A percentile compares a stretch with the other conserved stretches of the same genome.
Conservation (phyloP, 2,329 filamentous ascomycete genomes). For the Microcyclospora tardicrescens region DNA sequence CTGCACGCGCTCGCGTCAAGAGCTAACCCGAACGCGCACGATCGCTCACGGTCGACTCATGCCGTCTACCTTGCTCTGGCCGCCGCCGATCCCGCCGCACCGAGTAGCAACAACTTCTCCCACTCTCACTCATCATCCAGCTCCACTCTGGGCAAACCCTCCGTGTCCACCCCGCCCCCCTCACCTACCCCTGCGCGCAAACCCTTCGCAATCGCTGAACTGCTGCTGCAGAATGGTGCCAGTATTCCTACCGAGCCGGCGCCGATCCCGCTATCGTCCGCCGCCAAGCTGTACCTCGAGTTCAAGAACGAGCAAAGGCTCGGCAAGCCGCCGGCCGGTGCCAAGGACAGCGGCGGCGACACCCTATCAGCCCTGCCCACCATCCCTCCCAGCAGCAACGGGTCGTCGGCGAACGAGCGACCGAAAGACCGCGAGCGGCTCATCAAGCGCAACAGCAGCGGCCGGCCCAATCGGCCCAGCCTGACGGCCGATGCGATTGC, state of each 20-base stretch:
- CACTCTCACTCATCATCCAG: constrained; percentile 27
- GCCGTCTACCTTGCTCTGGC: constrained; percentile 82
- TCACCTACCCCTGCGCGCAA: constrained; percentile 31
- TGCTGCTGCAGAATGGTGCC: constrained; percentile 86
- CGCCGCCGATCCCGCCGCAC: constrained; percentile 78
- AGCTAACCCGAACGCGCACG: constrained; percentile 75
- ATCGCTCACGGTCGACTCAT: constrained; percentile 79
- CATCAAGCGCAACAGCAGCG: constrained; percentile 14
- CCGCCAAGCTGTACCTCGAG: constrained; percentile 73
- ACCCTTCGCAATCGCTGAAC: constrained; percentile 76
- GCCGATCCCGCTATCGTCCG: constrained; percentile 69
- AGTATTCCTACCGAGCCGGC: constrained; percentile 66
- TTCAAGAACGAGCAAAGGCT: constrained; percentile 47
- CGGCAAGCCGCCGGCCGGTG: constrained; percentile 19
- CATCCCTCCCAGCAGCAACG: constrained; percentile 26
- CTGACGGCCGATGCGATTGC: constrained; percentile 16
- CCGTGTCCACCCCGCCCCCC: constrained; percentile 24
- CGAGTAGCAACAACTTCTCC: constrained; percentile 35
- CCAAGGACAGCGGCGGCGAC: constrained; percentile 34
- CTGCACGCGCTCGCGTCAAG: constrained; percentile 77
- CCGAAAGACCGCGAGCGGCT: constrained; percentile 15
- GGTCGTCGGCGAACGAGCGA: constrained; percentile 4
- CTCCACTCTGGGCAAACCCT: constrained; percentile 19
- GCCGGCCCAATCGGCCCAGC: constrained; percentile 9
- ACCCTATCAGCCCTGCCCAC: constrained; percentile 49